Evolutionary conservation across 345 rosid species (phyloP).

Genomic region (Gossypium australe): DNA sequence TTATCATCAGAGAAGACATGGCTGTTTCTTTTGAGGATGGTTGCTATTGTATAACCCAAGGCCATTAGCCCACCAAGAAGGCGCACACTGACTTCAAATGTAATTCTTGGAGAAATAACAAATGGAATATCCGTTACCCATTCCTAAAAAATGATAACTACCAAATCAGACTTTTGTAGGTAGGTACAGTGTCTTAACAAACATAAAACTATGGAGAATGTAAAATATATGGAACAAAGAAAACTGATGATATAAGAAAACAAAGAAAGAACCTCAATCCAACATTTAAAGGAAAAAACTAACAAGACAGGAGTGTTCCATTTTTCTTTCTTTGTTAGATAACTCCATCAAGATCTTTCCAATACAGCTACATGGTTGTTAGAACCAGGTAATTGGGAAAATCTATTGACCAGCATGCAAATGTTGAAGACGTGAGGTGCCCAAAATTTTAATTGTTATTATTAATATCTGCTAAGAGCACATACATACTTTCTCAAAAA

Average conservation of each 20-base stretch:
- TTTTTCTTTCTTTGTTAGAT: background rate
- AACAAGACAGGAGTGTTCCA: background rate
- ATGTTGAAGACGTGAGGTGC: background rate
- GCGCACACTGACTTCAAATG: constrained; percentile 95
- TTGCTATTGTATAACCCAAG: constrained; percentile 90
- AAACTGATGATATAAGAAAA: background rate
- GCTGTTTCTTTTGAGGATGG: constrained; percentile 93
- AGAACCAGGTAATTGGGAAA: background rate
- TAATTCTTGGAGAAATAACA: constrained; percentile 97
- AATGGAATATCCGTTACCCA: constrained; percentile 95
- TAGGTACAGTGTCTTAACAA: constrained; percentile 4
- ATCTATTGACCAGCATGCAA: background rate
- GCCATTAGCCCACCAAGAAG: constrained; percentile 99
- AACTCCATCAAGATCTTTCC: background rate
- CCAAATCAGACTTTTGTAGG: background rate
- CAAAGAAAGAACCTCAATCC: background rate
- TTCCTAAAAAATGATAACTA: constrained; percentile 48
- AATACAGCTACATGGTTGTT: background rate
- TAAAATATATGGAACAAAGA: background rate
- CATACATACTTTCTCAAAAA: background rate
- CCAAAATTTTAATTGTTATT: background rate
- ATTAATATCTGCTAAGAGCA: background rate
- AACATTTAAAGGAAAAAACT: background rate
- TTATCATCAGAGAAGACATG: constrained; percentile 74
- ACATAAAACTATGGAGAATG: background rate